Percentiles rank a stretch among this genome's conserved stretches.
Evolutionary conservation across 192 early-diverging fungal species (phyloP).

Genomic region (Thamnidium elegans): DNA sequence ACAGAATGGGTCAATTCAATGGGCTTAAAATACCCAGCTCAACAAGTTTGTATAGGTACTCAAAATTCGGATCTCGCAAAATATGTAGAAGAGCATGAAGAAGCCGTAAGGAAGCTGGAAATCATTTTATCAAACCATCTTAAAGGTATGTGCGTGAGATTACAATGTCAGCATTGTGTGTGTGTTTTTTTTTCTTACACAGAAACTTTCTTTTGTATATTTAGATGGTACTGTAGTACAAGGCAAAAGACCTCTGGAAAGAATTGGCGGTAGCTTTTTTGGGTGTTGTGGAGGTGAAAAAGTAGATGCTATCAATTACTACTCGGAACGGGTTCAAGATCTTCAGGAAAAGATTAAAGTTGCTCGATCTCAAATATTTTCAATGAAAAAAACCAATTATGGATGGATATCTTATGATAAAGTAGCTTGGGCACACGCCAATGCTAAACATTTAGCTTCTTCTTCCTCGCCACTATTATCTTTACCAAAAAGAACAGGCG

Average conservation of each 20-base stretch:
- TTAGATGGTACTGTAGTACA: constrained; percentile 30
- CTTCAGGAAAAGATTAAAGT: constrained; percentile 54
- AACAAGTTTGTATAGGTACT: constrained; percentile 63
- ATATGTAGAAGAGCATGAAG: constrained; percentile 61
- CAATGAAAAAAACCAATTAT: constrained; percentile 59
- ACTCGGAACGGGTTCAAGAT: constrained; percentile 58
- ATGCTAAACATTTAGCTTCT: constrained; percentile 42
- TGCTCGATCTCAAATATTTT: constrained; percentile 42
- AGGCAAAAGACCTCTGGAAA: constrained; percentile 36
- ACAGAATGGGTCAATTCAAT: constrained; percentile 44
- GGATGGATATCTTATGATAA: constrained; percentile 67
- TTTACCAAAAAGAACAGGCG: constrained; percentile 3
- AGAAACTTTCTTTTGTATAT: neutral
- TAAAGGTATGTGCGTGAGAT: constrained; percentile 28
- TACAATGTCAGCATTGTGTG: no score
- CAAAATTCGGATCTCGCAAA: constrained; percentile 63
- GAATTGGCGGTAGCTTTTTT: constrained; percentile 15
- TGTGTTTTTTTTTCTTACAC: no score
- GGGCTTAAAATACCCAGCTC: constrained; percentile 40
- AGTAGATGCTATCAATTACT: constrained; percentile 72
- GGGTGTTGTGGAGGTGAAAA: constrained; percentile 39
- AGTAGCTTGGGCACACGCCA: constrained; percentile 46
- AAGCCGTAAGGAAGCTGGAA: constrained; percentile 63
- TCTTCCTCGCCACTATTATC: constrained; percentile 26
- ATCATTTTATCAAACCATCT: constrained; percentile 56